A percentile compares a stretch with the other conserved stretches of the same genome.
phyloP scores from a whole-genome alignment of 2,329 filamentous ascomycete species.

The Diaporthe sp. region DNA sequence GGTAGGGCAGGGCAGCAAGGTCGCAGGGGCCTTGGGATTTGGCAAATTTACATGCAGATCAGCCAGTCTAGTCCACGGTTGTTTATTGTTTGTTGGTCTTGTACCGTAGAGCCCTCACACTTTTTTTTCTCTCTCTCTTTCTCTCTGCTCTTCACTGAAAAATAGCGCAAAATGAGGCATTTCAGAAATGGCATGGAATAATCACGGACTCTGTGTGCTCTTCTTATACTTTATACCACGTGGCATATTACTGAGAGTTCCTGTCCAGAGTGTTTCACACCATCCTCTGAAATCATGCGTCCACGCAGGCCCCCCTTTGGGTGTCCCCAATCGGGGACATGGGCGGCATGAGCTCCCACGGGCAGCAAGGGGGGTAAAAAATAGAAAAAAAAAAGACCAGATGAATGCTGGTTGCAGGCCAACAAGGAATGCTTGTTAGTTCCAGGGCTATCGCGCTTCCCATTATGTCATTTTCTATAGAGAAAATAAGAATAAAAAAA shows the following conservation, averaged over 20 bases:
- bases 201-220: background rate
- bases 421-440: background rate
- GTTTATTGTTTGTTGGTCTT: no score
- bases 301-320: background rate
- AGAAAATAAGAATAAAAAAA: no score
- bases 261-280: slow-evolving; percentile 10
- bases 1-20: slow-evolving; percentile 1
- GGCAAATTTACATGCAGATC: slow-evolving; percentile 7
- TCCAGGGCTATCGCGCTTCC: background rate
- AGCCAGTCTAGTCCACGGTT: background rate
- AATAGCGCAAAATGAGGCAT: background rate
- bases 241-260: slow-evolving; percentile 10
- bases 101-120: background rate
- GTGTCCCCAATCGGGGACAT: background rate
- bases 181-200: background rate
- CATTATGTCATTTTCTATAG: background rate
- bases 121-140: background rate
- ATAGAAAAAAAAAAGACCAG: background rate
- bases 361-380: background rate
- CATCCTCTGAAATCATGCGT: background rate
- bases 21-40: background rate
- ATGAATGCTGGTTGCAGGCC: background rate
- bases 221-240: background rate
- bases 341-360: background rate
- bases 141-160: background rate